Evolutionary conservation across 768 basidiomycete genomes (phyloP), one percentile per base, ranked within the genome.

Genomic region (Russula griseocarnosa): DNA sequence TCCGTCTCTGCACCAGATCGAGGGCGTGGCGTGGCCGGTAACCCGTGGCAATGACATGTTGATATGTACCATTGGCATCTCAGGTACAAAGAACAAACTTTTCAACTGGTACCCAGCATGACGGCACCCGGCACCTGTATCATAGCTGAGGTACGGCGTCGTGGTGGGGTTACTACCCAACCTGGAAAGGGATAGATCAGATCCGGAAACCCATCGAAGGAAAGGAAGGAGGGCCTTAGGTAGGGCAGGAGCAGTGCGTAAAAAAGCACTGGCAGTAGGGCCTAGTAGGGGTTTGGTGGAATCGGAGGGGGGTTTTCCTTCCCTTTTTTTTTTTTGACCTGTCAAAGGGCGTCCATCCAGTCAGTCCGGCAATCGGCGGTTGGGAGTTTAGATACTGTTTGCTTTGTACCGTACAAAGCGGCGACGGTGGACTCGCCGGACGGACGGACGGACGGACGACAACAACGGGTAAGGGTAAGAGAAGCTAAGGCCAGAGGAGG

Each of bases 1-100:
- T 47, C 46, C 46, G 46, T 47, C n/a, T n/a, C 22, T 47, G 46
- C 46, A 47, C 46, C n/a, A 47, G 11, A 47, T 47, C 46, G 46
- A 47, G 46, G 46, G 46, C 46, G 46, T 47, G 46, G 46, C 46
- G 46, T 47, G 46, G 46, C 46, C 46, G 46, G 46, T n/a, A n/a
- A n/a, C n/a, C 40, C 40, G 40, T 42, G 16, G 42, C 22, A 22
- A 40, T 47, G 46, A 47, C 46, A 47, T 44, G 22, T 47, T 18
- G 46, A 47, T 47, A 22, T 47, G 46, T 22, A 47, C 4, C n/a
- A 47, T 13, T 40, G 38, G 38, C 46, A 47, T 47, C 46, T 47
- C 46, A 22, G 46, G 46, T n/a, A 47, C 46, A 22, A 47, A 13
- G 22, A 47, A 47, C n/a, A 47, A 22, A 47, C n/a, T 3, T 44